Conservation (phyloP, 1,284 basidiomycete genomes). For the Phlebopus sp. region DNA sequence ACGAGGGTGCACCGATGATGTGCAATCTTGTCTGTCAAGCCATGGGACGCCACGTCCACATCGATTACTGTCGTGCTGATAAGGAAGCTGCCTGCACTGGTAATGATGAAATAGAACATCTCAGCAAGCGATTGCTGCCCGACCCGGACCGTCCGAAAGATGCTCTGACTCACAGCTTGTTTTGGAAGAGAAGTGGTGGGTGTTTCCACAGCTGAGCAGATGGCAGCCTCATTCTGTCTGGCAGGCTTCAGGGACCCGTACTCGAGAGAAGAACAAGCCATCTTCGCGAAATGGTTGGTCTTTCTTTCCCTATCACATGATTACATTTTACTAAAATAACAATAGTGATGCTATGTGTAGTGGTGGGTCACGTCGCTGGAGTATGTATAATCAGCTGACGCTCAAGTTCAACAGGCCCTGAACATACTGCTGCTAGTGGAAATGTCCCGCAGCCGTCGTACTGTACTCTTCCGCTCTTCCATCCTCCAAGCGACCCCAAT, state of each 20-base stretch:
- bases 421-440: conserved; percentile 41
- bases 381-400: too few species aligned
- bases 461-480: conserved; percentile 55
- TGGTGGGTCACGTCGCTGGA: conserved; percentile 31
- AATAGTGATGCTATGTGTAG: conserved; percentile 53
- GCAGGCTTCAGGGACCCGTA: conserved; percentile 51
- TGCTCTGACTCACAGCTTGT: conserved; percentile 51
- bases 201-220: too few species aligned
- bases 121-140: conserved; percentile 40
- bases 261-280: conserved; percentile 48
- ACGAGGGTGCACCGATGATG: conserved; percentile 56
- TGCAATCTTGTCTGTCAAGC: conserved; percentile 51
- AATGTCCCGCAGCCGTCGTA: conserved; percentile 48
- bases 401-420: conserved; percentile 37
- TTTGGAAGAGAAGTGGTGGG: conserved; percentile 55
- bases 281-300: conserved; percentile 54
- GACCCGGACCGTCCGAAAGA: conserved; percentile 49
- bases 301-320: not conserved
- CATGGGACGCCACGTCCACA: conserved; percentile 43
- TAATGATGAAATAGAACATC: conserved; percentile 41
- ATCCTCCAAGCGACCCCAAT: conserved; percentile 37
- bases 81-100: conserved; percentile 33
- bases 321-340: not conserved
- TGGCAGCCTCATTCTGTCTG: too few species aligned
- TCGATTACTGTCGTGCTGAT: conserved; percentile 47